Evolutionary conservation across 192 early-diverging fungal species (phyloP), one percentile per base, ranked within the genome.

Genomic region (Diversispora eburnea): DNA sequence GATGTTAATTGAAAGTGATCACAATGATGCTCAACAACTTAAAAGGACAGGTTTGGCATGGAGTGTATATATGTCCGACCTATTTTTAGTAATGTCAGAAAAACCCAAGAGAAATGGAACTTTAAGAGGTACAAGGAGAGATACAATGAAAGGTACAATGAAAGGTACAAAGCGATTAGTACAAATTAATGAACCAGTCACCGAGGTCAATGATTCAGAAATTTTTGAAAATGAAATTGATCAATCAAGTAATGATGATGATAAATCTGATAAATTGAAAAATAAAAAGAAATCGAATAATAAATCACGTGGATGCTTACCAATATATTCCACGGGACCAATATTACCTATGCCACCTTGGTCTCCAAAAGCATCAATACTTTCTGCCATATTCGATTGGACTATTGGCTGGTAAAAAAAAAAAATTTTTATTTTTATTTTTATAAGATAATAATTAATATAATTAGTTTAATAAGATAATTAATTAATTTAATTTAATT

Each of bases 11-110:
- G 59, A 59, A 39, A 72, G 43, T 8, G 58, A 72, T 61, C 10
- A 72, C 48, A 46, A 47, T n/a, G 19, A 47, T 58, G 12, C 49
- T n/a, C 25, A 43, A 55, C 22, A 19, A 9, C 15, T 55, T 13
- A 56, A 69, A 43, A 61, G 48, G 48, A 48, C 58, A 6, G 58
- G 46, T 7, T 17, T 61, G 1, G 58, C 43, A 13, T 72, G 70
- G 70, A 72, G 43, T 72, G 33, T 46, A 41, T 72, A 61, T 72
- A 59, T 72, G 17, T 61, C 58, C 13, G 70, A 72, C 12, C 25
- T 72, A 60, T 72, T 72, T 47, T n/a, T 72, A 33, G 45, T 43
- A 43, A 69, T 55, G 17, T n/a, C 51, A 4, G 5, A 56, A 49
- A 10, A 39, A 52, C 46, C 7, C 3, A 69, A 56, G n/a, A 55